Percentiles rank a stretch among this genome's conserved stretches.
Conservation (phyloP, 371 early-diverging fungal genomes). For the Apophysomyces sp. region DNA sequence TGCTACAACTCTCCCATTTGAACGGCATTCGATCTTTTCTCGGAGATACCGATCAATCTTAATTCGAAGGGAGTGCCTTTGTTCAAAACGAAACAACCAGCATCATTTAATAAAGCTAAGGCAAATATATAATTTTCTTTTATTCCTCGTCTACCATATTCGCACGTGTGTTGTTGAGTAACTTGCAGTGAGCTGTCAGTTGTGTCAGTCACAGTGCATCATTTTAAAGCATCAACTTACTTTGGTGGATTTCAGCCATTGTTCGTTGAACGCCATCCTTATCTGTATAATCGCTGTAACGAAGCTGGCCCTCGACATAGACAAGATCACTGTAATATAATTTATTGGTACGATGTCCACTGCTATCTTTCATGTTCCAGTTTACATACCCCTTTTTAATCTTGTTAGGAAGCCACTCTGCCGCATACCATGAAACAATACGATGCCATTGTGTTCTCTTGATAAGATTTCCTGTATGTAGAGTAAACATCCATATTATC, state of each 20-base stretch:
- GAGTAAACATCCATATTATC: neutral
- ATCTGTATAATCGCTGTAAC: conserved; percentile 59
- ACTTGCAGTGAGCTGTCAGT: neutral
- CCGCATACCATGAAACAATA: conserved; percentile 47
- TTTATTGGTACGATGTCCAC: neutral
- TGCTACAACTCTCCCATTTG: no score
- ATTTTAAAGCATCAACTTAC: conserved; percentile 19
- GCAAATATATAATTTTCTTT: neutral
- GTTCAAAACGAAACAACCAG: no score
- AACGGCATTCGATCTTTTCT: no score
- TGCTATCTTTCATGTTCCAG: neutral
- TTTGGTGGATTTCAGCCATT: conserved; percentile 56
- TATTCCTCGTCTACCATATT: neutral
- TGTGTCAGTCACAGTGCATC: neutral
- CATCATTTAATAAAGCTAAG: no score
- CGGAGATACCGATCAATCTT: no score
- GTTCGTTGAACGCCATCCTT: conserved; percentile 59
- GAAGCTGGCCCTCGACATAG: conserved; percentile 62
- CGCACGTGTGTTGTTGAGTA: neutral
- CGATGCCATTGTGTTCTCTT: conserved; percentile 67
- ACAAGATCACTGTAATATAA: conserved; percentile 47
- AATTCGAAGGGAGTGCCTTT: no score
- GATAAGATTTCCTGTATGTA: conserved; percentile 45
- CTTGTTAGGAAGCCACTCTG: conserved; percentile 40
- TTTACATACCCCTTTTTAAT: conserved; percentile 51